phyloP scores from a whole-genome alignment of 2,329 filamentous ascomycete species.

The Aspergillus intermedius region DNA sequence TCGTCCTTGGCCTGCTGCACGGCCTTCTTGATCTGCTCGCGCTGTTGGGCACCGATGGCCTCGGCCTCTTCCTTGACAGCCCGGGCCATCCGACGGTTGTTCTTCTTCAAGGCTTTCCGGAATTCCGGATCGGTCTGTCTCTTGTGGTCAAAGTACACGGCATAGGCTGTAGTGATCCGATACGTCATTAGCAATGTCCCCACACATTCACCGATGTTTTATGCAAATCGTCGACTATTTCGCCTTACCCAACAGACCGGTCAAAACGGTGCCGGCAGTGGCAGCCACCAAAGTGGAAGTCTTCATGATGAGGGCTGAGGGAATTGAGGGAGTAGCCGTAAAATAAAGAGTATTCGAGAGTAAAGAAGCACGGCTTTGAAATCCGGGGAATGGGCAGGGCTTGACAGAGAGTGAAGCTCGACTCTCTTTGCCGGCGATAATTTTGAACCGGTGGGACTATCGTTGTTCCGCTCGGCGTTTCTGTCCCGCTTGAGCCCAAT shows the following conservation, averaged over 20 bases:
- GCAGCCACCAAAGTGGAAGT: slow-evolving; percentile 54
- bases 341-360: background rate
- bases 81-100: slow-evolving; percentile 42
- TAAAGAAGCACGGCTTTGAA: slow-evolving; percentile 1
- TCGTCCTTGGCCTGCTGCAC: slow-evolving; percentile 81
- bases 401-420: slow-evolving; percentile 5
- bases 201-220: background rate
- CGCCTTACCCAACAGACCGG: slow-evolving; percentile 48
- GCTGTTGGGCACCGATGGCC: slow-evolving; percentile 42
- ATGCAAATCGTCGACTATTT: slow-evolving; percentile 2
- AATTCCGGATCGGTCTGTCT: slow-evolving; percentile 59
- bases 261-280: slow-evolving; percentile 52
- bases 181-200: slow-evolving; percentile 5
- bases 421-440: slow-evolving; percentile 15
- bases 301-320: slow-evolving; percentile 39
- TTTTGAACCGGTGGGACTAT: slow-evolving; percentile 29
- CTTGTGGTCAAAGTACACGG: slow-evolving; percentile 61
- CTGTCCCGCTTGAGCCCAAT: slow-evolving; percentile 19
- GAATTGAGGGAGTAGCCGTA: background rate
- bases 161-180: slow-evolving; percentile 46
- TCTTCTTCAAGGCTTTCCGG: slow-evolving; percentile 50
- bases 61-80: slow-evolving; percentile 44
- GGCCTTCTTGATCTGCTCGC: slow-evolving; percentile 63
- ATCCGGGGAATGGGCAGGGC: background rate
- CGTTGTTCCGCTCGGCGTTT: slow-evolving; percentile 33